Evolutionary conservation across 441 rosid genomes (phyloP).

Genomic region (Pelargonium citronellum): DNA sequence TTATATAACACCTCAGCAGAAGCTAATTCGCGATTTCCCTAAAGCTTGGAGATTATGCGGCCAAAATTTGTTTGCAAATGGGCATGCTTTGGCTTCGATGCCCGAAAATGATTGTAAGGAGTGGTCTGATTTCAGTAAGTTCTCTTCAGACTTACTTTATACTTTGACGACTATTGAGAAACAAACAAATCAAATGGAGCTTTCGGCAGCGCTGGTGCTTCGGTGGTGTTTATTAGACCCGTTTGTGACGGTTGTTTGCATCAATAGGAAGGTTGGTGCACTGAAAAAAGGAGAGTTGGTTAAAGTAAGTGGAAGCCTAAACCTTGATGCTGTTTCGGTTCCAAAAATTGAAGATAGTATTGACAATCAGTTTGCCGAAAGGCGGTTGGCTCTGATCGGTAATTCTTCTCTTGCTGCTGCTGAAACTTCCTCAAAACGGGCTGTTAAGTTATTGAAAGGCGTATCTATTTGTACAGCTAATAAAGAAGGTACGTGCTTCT

Average conservation of each 20-base stretch:
- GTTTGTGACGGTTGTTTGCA: conserved; percentile 65
- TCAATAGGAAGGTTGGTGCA: conserved; percentile 62
- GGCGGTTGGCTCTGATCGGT: conserved; percentile 20
- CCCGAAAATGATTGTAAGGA: conserved; percentile 39
- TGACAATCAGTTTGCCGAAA: conserved; percentile 27
- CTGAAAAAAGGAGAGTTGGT: conserved; percentile 71
- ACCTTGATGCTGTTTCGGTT: conserved; percentile 26
- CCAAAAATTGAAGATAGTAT: conserved; percentile 19
- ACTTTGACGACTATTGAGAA: conserved; percentile 48
- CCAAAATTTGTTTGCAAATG: conserved; percentile 38
- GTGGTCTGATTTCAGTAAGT: conserved; percentile 65
- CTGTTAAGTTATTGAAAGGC: conserved; percentile 24
- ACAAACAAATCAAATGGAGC: conserved; percentile 40
- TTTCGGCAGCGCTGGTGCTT: conserved; percentile 40
- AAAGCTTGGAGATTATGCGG: conserved; percentile 76
- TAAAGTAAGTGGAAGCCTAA: conserved; percentile 47
- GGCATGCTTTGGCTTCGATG: conserved; percentile 32
- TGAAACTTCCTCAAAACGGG: conserved; percentile 36
- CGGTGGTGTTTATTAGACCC: conserved; percentile 79
- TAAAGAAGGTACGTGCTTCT: conserved; percentile 19
- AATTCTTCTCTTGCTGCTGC: conserved; percentile 30
- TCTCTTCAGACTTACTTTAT: conserved; percentile 60
- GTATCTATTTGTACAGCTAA: conserved; percentile 24
- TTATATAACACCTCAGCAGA: conserved; percentile 64
- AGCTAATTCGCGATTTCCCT: conserved; percentile 59